Evolutionary conservation across 1,284 basidiomycete genomes (phyloP).

Genomic region (Sphagnurus paluster): DNA sequence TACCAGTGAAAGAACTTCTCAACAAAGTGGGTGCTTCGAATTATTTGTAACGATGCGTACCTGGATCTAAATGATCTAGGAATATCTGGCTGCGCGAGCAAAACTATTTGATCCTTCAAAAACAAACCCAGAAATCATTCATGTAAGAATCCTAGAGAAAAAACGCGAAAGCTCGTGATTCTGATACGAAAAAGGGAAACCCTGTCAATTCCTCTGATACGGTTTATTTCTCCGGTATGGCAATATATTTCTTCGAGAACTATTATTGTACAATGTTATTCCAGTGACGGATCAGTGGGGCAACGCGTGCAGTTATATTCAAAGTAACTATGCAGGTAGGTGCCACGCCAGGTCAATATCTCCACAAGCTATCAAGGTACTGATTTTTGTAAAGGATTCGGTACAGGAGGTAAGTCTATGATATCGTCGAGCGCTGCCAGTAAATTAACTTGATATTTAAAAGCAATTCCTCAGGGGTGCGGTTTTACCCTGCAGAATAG

Average conservation of each 20-base stretch:
- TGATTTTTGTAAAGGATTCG: constrained; percentile 53
- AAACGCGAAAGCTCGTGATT: constrained; percentile 1
- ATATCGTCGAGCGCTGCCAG: not conserved
- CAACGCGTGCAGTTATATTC: constrained; percentile 94
- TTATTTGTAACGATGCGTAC: not conserved
- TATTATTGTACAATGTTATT: not conserved
- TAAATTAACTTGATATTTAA: not conserved
- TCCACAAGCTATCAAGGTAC: not conserved
- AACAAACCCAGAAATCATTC: constrained; percentile 66
- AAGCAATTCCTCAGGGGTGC: constrained; percentile 87
- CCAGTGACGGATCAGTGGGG: constrained; percentile 85
- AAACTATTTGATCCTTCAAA: constrained; percentile 72
- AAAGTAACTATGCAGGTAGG: constrained; percentile 86
- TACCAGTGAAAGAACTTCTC: constrained; percentile 78
- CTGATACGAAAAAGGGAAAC: constrained; percentile 55
- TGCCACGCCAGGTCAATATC: not conserved
- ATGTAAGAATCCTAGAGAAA: constrained; percentile 41
- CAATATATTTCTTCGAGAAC: not conserved
- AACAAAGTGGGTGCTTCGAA: constrained; percentile 61
- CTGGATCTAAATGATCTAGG: constrained; percentile 37
- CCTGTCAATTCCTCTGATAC: constrained; percentile 87
- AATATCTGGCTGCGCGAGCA: constrained; percentile 83
- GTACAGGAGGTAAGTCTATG: constrained; percentile 62
- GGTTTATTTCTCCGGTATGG: constrained; percentile 83
- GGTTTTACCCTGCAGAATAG: constrained; percentile 97